Conservation (phyloP, 2,329 filamentous ascomycete species). For the Leptodontidium sp. region DNA sequence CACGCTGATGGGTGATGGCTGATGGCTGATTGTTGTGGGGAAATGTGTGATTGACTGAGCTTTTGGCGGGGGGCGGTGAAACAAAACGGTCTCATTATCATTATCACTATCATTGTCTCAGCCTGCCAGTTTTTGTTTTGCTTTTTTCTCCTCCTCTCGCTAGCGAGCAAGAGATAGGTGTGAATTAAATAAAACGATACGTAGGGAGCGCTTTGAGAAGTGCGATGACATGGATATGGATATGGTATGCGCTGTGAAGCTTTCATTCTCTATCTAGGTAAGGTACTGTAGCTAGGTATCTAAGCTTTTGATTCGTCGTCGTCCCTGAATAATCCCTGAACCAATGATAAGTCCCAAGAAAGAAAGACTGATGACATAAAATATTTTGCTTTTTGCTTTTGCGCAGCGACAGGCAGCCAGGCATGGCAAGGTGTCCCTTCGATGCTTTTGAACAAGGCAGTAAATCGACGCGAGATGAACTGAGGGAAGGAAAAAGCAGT, state of each 20-base stretch:
- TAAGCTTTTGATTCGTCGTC: slow-evolving; percentile 6
- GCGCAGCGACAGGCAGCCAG: not conserved
- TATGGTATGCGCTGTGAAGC: slow-evolving; percentile 30
- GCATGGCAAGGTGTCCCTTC: not conserved
- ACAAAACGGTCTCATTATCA: not conserved
- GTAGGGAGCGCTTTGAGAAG: too few relatives aligned
- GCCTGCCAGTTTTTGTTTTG: not conserved
- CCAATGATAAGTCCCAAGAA: slow-evolving; percentile 1
- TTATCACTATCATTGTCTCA: not conserved
- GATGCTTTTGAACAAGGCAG: not conserved
- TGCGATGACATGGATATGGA: not conserved
- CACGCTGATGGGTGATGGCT: too few relatives aligned
- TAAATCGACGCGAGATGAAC: not conserved
- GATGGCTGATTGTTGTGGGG: too few relatives aligned
- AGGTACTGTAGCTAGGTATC: slow-evolving; percentile 14
- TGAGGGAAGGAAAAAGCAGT: slow-evolving; percentile 15
- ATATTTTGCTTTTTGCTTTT: slow-evolving; percentile 7
- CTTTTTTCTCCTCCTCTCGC: not conserved
- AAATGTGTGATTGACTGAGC: too few relatives aligned
- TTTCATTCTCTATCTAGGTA: slow-evolving; percentile 31
- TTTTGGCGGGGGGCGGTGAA: too few relatives aligned
- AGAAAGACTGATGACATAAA: not conserved
- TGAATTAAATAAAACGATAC: too few relatives aligned
- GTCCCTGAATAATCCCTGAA: slow-evolving; percentile 20
- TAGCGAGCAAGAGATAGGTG: not conserved